Base-by-base conservation (phyloP, 2,329 filamentous ascomycete species). In the Xylariaceae sp. region DNA sequence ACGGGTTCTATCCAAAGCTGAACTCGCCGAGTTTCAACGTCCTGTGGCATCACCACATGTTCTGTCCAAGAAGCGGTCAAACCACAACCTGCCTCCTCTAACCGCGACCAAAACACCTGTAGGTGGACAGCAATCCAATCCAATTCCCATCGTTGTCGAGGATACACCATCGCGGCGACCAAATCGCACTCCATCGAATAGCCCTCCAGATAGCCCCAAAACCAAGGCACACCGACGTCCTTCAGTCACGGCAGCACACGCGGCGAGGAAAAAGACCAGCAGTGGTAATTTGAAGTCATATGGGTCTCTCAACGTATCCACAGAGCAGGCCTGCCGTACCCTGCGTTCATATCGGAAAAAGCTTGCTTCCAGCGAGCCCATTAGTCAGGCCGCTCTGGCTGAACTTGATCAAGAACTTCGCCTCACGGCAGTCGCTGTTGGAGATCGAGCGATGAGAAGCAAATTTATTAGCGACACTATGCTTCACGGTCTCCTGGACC, bases 1-100 rank as follows among this genome's bases (percentile, higher is more conserved):
- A 56, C 88, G 90, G 57, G 89, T 99, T 7, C 79, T 97, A 37
- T 96, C 92, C 1, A 91, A 89, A 67, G 87, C 88, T 0, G 93
- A 97, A 68, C 77, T 97, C 47, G 89, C 91, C 7, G 90, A 92
- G 62, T 92, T 96, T 62, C 83, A 85, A 63, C 76, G 83, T 3
- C 76, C 81, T 3, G 76, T 78, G 7, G 70, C 62, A 23, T 86
- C 83, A 0, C 80, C 82, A 1, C 76, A 84, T 58, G 75, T 78
- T 0, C 63, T 87, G 4, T 75, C 78, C 35, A 79, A 82, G 42
- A 82, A 82, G 57, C 78, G 80, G 13, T 87, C 85, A 10, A 74
- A 78, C 30, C 78, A 78, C 56, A 80, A 76, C 45, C 70, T 83
- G 2, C 70, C 72, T 18, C 68, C 70, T 11, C 63, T 71, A 6